Evolutionary conservation across 441 rosid genomes (phyloP), one percentile per base, ranked within the genome.

Genomic region (Corymbia calophylla): DNA sequence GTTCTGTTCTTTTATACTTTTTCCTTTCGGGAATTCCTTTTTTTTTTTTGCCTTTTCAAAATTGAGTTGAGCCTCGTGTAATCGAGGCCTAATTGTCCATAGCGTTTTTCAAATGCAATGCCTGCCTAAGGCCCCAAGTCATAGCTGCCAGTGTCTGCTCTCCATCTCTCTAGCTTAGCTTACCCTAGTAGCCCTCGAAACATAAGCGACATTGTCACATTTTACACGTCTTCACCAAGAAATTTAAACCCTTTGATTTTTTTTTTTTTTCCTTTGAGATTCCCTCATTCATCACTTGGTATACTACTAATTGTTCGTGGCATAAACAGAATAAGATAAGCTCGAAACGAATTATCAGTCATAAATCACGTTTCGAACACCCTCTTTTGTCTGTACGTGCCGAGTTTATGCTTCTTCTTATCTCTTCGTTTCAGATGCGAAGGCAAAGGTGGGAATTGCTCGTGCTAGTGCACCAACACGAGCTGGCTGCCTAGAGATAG

Each of bases 361-460:
- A 8, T 48, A 8, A 48, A 48, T 48, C 11, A 10, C 0, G 1
- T 64, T 3, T 27, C 11, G 1, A 8, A 31, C 17, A 23, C 64
- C n/a, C 64, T 25, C 64, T 10, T 39, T 25, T 29, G n/a, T 58
- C 11, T 29, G 64, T 29, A 56, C 64, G 64, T 29, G 5, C 64
- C 64, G 25, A 58, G 14, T 58, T 23, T 27, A 23, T 23, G 25
- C 9, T 58, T 23, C 64, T 13, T 58, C 64, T 39, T 39, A 39
- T 13, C 62, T 58, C 3, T 9, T 0, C 29, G 6, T 58, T 58
- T 39, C 64, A 39, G 44, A 39, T 39, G 44, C 44, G 5, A 4
- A 39, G 44, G 44, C 44, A 39, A 39, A 39, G 44, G 44, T 39
- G 44, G 44, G 44, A 39, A 39, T 39, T 39, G 44, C 44, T 39